Conservation (phyloP, 2,329 filamentous ascomycete genomes). For the Hypoxylon sp. region DNA sequence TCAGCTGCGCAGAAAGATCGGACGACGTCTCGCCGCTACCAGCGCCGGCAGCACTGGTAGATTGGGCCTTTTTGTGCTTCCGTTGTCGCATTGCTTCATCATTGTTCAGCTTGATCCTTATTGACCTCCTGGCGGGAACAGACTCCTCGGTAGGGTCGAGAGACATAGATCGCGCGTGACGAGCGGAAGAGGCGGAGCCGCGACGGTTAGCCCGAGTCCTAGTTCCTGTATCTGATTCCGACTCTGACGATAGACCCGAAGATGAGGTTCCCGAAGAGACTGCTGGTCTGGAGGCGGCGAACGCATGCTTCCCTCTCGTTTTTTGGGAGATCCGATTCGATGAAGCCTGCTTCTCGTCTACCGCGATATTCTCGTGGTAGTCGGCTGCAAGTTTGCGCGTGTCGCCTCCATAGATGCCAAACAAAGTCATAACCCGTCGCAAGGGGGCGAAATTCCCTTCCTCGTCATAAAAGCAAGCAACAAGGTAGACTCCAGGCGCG, state of each 20-base stretch:
- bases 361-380: constrained; percentile 49
- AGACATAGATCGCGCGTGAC: constrained; percentile 74
- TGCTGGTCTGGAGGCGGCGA: constrained; percentile 41
- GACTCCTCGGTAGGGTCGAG: constrained; percentile 71
- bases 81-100: constrained; percentile 78
- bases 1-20: constrained; percentile 82
- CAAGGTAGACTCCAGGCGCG: constrained; percentile 83
- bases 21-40: constrained; percentile 53
- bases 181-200: constrained; percentile 49
- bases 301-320: constrained; percentile 44
- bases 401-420: constrained; percentile 59
- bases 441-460: constrained; percentile 83
- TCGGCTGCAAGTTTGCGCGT: constrained; percentile 63
- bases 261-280: constrained; percentile 65
- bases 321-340: constrained; percentile 45
- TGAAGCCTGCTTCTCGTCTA: constrained; percentile 48
- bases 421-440: constrained; percentile 75
- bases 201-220: constrained; percentile 48
- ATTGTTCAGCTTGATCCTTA: constrained; percentile 88
- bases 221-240: constrained; percentile 69
- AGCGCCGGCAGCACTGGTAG: constrained; percentile 59
- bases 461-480: constrained; percentile 85
- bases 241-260: constrained; percentile 77
- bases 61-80: constrained; percentile 73
- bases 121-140: constrained; percentile 78